These are phyloP conservation scores for Curvularia sp. DNA, from an alignment of 2,329 filamentous ascomycete species.

Conservation along the genomic window DNA sequence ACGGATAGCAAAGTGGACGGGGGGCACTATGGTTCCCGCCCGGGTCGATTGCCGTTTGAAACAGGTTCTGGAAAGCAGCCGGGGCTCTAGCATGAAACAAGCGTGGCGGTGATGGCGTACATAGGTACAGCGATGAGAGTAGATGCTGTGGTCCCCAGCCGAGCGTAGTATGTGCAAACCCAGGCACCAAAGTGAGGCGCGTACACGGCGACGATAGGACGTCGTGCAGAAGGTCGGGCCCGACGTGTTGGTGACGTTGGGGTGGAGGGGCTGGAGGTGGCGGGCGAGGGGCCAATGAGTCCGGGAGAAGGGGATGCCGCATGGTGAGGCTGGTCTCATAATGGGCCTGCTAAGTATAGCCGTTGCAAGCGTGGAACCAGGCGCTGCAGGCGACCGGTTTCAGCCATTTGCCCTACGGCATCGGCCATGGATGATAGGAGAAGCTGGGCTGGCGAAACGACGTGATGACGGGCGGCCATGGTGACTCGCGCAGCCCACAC, in stretches of 20 bases:
- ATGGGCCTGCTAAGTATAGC: constrained; percentile 45
- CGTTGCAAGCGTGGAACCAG: constrained; percentile 46
- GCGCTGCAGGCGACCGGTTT: constrained; percentile 44
- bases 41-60: constrained; percentile 23
- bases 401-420: constrained; percentile 39
- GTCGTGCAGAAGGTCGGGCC: neutral
- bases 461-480: constrained; percentile 11
- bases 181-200: constrained; percentile 3
- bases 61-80: constrained; percentile 33
- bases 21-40: neutral
- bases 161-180: no score
- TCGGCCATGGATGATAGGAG: constrained; percentile 14
- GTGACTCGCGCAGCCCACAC: constrained; percentile 33
- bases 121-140: no score
- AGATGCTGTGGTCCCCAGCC: neutral
- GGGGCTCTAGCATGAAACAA: constrained; percentile 23
- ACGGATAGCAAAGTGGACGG: neutral
- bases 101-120: neutral
- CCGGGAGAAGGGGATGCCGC: constrained; percentile 36
- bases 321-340: constrained; percentile 27
- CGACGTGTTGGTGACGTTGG: constrained; percentile 13
- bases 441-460: constrained; percentile 17
- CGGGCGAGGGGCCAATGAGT: constrained; percentile 33
- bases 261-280: constrained; percentile 11
- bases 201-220: constrained; percentile 9